phyloP scores from a whole-genome alignment of 2,329 filamentous ascomycete species.

The Phoma sp. region DNA sequence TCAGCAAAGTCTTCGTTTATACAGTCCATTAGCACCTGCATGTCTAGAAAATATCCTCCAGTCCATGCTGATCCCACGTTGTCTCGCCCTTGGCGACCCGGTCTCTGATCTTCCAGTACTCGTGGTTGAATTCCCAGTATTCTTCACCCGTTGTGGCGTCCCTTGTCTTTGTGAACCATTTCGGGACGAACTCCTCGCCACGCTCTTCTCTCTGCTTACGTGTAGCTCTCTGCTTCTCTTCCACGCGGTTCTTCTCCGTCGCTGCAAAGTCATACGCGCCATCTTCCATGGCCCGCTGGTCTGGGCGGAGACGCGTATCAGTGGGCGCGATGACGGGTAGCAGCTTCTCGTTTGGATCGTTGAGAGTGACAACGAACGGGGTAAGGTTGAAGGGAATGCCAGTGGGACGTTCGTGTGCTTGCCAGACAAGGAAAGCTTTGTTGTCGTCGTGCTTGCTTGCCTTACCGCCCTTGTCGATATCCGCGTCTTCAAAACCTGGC shows the following conservation, averaged over 20 bases:
- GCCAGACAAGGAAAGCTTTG: constrained; percentile 90
- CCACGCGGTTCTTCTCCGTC: constrained; percentile 89
- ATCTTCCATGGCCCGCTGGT: constrained; percentile 98
- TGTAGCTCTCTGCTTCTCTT: constrained; percentile 85
- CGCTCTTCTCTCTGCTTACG: constrained; percentile 73
- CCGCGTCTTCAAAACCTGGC: constrained; percentile 83
- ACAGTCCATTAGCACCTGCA: background rate
- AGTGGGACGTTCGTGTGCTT: constrained; percentile 78
- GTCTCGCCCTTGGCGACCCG: constrained; percentile 67
- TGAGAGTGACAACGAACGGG: constrained; percentile 92
- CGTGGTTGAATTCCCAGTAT: constrained; percentile 87
- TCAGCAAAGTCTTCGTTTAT: too few species aligned
- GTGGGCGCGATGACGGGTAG: constrained; percentile 82
- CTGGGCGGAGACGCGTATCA: constrained; percentile 88
- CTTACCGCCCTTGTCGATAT: constrained; percentile 53
- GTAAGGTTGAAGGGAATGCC: constrained; percentile 97
- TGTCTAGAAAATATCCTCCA: constrained; percentile 75
- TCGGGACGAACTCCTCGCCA: constrained; percentile 81
- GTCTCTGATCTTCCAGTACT: constrained; percentile 83
- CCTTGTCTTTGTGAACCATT: constrained; percentile 79
- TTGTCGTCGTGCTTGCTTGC: constrained; percentile 64
- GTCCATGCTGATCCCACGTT: constrained; percentile 64
- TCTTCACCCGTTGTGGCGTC: constrained; percentile 84
- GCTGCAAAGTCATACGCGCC: constrained; percentile 96
- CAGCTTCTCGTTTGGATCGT: constrained; percentile 86